These are phyloP conservation scores for Crassisporium funariophilum DNA, from an alignment of 768 basidiomycete genomes.

Conservation along the genomic window DNA sequence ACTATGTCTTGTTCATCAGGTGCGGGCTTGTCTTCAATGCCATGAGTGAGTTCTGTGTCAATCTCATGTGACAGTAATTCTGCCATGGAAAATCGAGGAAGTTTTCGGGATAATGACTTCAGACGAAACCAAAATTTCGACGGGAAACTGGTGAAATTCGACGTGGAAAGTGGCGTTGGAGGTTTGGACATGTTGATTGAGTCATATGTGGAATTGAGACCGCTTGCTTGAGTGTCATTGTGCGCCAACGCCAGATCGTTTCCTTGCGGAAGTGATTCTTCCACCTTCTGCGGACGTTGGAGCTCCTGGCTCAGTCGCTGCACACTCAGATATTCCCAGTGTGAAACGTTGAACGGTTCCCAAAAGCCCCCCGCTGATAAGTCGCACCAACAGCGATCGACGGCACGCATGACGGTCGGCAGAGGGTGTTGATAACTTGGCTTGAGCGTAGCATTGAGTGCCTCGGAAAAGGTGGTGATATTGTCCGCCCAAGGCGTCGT, in stretches of 20 bases:
- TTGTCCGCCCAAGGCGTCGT: slow-evolving; percentile 67
- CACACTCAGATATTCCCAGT: slow-evolving; percentile 74
- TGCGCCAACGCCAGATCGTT: not conserved
- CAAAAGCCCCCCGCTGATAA: slow-evolving; percentile 65
- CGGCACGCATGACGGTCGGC: slow-evolving; percentile 62
- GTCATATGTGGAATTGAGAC: not conserved
- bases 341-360: slow-evolving; percentile 73
- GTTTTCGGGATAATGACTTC: not conserved
- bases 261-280: slow-evolving; percentile 14
- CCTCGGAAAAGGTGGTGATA: slow-evolving; percentile 73
- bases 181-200: not conserved
- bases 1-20: too few species aligned
- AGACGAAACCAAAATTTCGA: slow-evolving; percentile 10
- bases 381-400: slow-evolving; percentile 89
- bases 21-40: slow-evolving; percentile 7
- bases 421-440: slow-evolving; percentile 42
- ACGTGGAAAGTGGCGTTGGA: not conserved
- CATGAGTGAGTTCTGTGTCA: not conserved
- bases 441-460: slow-evolving; percentile 52
- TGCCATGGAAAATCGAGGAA: not conserved
- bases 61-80: not conserved
- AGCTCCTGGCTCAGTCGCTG: slow-evolving; percentile 45
- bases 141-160: not conserved
- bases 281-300: slow-evolving; percentile 33
- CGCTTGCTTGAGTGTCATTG: slow-evolving; percentile 4